A percentile compares a stretch with the other conserved stretches of the same genome.
phyloP scores from a whole-genome alignment of 768 basidiomycete genomes.

The Kwoniella europaea region DNA sequence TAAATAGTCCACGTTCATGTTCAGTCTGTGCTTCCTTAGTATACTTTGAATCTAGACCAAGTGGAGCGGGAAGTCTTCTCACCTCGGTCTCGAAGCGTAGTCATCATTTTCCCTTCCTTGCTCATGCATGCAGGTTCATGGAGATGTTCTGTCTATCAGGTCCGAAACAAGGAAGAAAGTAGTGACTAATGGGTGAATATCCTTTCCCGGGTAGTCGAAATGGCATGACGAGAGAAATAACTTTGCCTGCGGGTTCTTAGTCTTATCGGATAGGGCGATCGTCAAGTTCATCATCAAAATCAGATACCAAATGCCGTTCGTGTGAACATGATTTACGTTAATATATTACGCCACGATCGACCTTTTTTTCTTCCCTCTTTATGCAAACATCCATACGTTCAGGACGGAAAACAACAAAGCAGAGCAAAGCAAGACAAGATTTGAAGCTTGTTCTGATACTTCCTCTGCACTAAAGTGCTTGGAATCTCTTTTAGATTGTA shows the following conservation, averaged over 20 bases:
- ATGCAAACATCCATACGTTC: not conserved
- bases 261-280: conserved; percentile 6
- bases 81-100: not conserved
- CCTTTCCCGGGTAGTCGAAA: not conserved
- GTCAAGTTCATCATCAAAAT: conserved; percentile 1
- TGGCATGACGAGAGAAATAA: not conserved
- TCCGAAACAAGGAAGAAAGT: conserved; percentile 7
- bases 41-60: conserved; percentile 2
- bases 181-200: not conserved
- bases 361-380: not conserved
- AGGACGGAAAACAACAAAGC: not conserved
- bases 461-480: not conserved
- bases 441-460: not conserved
- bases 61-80: not conserved
- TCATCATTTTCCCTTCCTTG: not conserved
- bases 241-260: not conserved
- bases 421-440: not conserved
- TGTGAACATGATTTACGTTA: conserved; percentile 14
- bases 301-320: conserved; percentile 5
- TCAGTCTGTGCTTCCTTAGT: not conserved
- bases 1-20: too few relatives aligned
- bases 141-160: conserved; percentile 6
- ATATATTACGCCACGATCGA: conserved; percentile 24
- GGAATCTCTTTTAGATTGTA: not conserved
- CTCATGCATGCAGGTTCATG: too few relatives aligned